Evolutionary conservation across 2,329 filamentous ascomycete genomes (phyloP), one percentile per base, ranked within the genome.

Genomic region (Microascus cirrosus): DNA sequence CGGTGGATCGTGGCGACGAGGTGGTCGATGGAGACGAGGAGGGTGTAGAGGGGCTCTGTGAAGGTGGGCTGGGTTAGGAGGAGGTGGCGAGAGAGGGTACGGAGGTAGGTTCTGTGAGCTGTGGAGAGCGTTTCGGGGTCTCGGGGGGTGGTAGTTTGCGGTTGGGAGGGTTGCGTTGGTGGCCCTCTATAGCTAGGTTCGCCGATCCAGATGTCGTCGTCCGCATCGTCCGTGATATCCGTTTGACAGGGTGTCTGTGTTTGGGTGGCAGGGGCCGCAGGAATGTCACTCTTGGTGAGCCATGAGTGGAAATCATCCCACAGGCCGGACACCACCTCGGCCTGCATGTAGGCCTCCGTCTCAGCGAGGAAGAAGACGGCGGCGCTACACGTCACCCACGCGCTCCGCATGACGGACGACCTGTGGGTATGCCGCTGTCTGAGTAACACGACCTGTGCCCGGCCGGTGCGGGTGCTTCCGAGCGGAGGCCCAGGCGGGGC

Each of bases 351-450:
- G 2, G 84, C 84, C 63, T 93, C 88, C 15, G 90, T 86, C 68
- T 96, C 92, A 0, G 89, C 90, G 3, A 97, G 77, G 63, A 97
- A 88, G 72, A 96, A 96, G 3, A 95, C 82, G 1, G 90, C 87
- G 2, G 91, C 89, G 66, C 89, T 91, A 63, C 88, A 87, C 0
- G 90, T 95, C 0, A 91, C 93, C 94, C 94, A 99, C 1, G 93
- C 82, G 61, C 85, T 87, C 18, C 94, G 84, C 79, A 95, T 87
- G 0, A 82, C 79, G 36, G 78, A 77, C 4, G 81, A 79, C 20
- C 93, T 80, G 18, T 74, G 68, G 28, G 83, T 82, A 63, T 85
- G 82, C 55, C 88, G 81, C 63, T 81, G 73, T 32, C 90, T 81
- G 12, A 88, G 78, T 24, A 81, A 73, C 28, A 74, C 75, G 18